Base-by-base conservation (phyloP, 352 stramenopile genomes). In the Globisporangium cylindrosporum region DNA sequence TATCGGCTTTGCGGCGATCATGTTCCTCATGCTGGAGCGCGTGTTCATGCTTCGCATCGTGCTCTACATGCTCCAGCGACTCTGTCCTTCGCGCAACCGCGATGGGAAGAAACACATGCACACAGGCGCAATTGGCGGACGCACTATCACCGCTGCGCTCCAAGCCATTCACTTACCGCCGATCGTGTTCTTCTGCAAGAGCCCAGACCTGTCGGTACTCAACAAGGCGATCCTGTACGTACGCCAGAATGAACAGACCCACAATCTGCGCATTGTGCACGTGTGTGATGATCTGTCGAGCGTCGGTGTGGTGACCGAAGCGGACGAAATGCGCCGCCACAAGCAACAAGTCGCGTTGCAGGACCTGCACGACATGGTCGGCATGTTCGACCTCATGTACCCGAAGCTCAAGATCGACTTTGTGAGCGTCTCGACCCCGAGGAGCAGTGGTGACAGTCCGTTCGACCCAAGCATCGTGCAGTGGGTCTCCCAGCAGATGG, bases 151-250 rank as follows among this genome's bases (percentile, higher is more conserved):
- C 4, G 69, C 74, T 8, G 80, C 78, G 53, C 70, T 93, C 8
- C 72, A 87, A 68, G 73, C 73, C 56, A 91, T 94, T 73, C 81
- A 96, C 68, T 64, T 90, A 14, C 79, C 88, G 27, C 90, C 92
- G 1, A 96, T 97, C 60, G 75, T 98, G 0, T 98, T 98, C 73
- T 98, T 97, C 70, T 79, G 83, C 75, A 98, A 98, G 77, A 67
- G 77, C 3, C 84, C 90, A 3, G 80, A 97, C 68, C 71, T 98
- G 4, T 80, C 92, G 41, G 66, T 97, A 43, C 74, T 98, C 43
- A 98, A 98, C 78, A 98, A 98, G 71, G 93, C 93, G 2, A 93
- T 98, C 61, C 73, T 98, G 3, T 98, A 98, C 70, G 92, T 98
- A 51, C 86, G 87, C 27, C 82, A 90, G 58, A 98, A 98, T 73